Conservation (phyloP, 1,139 yeast species). For the Blastobotrys serpentis region DNA sequence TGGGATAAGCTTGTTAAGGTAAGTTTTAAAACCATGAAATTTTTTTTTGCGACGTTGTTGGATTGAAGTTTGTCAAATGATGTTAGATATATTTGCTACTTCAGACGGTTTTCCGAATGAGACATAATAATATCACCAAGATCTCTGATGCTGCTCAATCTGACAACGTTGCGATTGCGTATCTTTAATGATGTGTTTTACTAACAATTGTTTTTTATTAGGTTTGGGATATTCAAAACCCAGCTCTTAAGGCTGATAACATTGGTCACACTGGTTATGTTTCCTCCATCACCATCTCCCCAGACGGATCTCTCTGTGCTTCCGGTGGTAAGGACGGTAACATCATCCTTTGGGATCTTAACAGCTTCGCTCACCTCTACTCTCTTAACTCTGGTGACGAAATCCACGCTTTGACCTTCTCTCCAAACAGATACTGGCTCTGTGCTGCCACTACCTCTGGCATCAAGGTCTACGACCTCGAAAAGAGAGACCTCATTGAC, state of each 20-base stretch:
- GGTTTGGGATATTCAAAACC: conserved; percentile 94
- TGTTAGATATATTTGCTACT: conserved; percentile 83
- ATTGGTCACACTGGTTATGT: conserved; percentile 99
- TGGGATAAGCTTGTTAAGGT: conserved; percentile 99
- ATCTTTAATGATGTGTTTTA: conserved; percentile 25
- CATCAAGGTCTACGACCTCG: conserved; percentile 97
- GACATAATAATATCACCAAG: conserved; percentile 95
- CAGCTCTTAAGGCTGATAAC: conserved; percentile 91
- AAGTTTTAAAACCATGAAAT: conserved; percentile 47
- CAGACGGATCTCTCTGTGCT: conserved; percentile 99
- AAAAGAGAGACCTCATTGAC: conserved; percentile 92
- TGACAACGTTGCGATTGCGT: conserved; percentile 13
- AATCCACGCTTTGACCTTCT: conserved; percentile 98
- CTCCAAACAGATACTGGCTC: conserved; percentile 99
- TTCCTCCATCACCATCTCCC: conserved; percentile 95
- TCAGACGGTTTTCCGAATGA: conserved; percentile 91
- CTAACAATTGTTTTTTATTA: conserved; percentile 45
- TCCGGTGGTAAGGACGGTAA: conserved; percentile 99
- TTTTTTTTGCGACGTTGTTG: conserved; percentile 9
- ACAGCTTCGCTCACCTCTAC: conserved; percentile 85
- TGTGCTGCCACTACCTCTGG: conserved; percentile 99
- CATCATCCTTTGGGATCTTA: conserved; percentile 98
- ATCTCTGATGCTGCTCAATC: conserved; percentile 70
- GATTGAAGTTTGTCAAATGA: conserved; percentile 12
- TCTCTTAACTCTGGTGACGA: conserved; percentile 95